Conservation (phyloP, 2,329 filamentous ascomycete genomes). For the Trichoderma brevicompactum region DNA sequence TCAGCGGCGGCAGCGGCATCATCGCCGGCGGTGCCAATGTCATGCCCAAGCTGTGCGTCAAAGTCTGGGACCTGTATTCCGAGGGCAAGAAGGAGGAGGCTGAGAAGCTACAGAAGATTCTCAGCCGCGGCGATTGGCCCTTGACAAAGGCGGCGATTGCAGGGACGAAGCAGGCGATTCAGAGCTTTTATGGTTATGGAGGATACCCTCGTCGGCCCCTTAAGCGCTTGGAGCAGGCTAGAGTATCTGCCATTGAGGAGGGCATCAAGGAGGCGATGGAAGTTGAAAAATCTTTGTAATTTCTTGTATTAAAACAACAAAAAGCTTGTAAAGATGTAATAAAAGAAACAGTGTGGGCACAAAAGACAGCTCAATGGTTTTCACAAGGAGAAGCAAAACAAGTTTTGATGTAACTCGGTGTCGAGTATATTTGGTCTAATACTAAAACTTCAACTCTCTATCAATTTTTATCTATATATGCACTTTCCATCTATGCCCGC, state of each 20-base stretch:
- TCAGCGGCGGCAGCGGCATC: conserved; percentile 79
- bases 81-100: conserved; percentile 77
- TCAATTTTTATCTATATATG: too few relatives aligned
- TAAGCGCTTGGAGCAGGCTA: conserved; percentile 65
- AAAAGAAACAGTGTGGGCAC: not conserved
- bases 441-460: too few relatives aligned
- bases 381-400: not conserved
- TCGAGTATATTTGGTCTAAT: not conserved
- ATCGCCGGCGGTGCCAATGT: conserved; percentile 87
- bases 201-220: conserved; percentile 75
- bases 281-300: conserved; percentile 59
- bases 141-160: conserved; percentile 82
- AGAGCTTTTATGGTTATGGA: conserved; percentile 81
- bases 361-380: too few relatives aligned
- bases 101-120: conserved; percentile 73
- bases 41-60: conserved; percentile 79
- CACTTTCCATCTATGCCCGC: not conserved
- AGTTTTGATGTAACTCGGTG: not conserved
- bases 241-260: conserved; percentile 56
- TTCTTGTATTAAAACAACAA: too few relatives aligned
- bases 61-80: conserved; percentile 75
- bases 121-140: conserved; percentile 80
- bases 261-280: conserved; percentile 68
- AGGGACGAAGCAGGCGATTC: conserved; percentile 82
- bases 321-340: not conserved